Evolutionary conservation across 495 filamentous ascomycete species (phyloP), one percentile per base, ranked within the genome.

Genomic region (Oidiodendron maius): DNA sequence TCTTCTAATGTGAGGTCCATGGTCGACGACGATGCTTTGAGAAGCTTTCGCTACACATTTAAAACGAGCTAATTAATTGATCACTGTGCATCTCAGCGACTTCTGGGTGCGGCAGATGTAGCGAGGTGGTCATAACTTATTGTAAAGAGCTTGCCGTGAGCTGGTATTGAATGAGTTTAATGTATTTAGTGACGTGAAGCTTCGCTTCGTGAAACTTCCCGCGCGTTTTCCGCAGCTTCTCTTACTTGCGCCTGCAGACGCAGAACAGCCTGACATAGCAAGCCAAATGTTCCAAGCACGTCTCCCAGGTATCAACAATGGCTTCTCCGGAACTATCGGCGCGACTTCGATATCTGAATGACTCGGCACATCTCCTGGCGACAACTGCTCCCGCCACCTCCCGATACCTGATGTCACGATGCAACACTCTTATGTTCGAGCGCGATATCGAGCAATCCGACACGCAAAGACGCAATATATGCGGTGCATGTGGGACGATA

Each of bases 401-500:
- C 21, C 66, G 71, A 25, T 68, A 74, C 48, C 57, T 78, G 25
- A 71, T 78, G 67, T 66, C 61, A 40, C 62, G 59, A 21, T 61
- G 68, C 34, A 65, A 70, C 50, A 48, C 55, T 17, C 51, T 76
- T 1, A 56, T 73, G 57, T 64, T 71, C 44, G 60, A 69, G 20
- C 61, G 69, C 51, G 64, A 69, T 17, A 17, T 75, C 5, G 53
- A 62, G 12, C 64, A 46, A 43, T 57, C 71, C 4, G 72, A 75
- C 18, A 38, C 64, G 9, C 63, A 75, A 18, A 62, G 62, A 40
- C 67, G 73, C 41, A 69, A 69, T 42, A 64, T 67, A 15, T 79
- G 75, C 58, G 65, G 56, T 25, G 68, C 67, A 38, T 79, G 75
- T 52, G 75, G 75, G 23, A 68, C 75, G 48, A 74, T 77, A 40